Evolutionary conservation across 2,329 filamentous ascomycete genomes (phyloP).

Genomic region (Zelopaecilomyces penicillatus): DNA sequence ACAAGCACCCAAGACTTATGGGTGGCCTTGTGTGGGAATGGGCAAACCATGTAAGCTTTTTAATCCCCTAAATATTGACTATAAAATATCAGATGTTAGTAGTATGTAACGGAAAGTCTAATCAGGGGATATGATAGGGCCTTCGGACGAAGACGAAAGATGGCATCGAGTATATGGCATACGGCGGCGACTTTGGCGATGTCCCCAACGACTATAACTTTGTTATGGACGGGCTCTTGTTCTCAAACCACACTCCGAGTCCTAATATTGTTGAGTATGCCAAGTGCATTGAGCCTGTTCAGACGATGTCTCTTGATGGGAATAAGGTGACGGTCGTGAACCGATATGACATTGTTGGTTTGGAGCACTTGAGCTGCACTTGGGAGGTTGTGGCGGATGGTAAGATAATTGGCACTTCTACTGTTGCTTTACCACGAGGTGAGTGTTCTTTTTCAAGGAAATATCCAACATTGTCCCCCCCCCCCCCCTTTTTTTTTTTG

Average conservation of each 20-base stretch:
- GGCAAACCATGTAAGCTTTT: constrained; percentile 40
- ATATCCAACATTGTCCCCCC: neutral
- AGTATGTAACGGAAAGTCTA: no score
- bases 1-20: constrained; percentile 41
- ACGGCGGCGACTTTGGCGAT: constrained; percentile 55
- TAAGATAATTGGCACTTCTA: constrained; percentile 21
- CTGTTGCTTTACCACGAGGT: constrained; percentile 34
- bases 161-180: constrained; percentile 43
- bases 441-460: constrained; percentile 7
- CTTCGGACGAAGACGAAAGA: constrained; percentile 34
- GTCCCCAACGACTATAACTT: constrained; percentile 52
- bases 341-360: constrained; percentile 43
- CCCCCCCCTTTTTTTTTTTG: neutral
- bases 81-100: neutral
- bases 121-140: constrained; percentile 14
- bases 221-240: constrained; percentile 44
- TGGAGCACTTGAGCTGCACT: constrained; percentile 40
- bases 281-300: constrained; percentile 52
- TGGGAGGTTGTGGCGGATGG: constrained; percentile 36
- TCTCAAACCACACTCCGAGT: constrained; percentile 39
- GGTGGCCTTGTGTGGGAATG: constrained; percentile 61
- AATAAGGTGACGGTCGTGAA: constrained; percentile 40
- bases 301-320: constrained; percentile 36
- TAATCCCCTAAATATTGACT: neutral
- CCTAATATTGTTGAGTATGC: constrained; percentile 47